A percentile compares a stretch with the other conserved stretches of the same genome.
phyloP scores from a whole-genome alignment of 352 stramenopile species.

The Plasmopara viticola region DNA sequence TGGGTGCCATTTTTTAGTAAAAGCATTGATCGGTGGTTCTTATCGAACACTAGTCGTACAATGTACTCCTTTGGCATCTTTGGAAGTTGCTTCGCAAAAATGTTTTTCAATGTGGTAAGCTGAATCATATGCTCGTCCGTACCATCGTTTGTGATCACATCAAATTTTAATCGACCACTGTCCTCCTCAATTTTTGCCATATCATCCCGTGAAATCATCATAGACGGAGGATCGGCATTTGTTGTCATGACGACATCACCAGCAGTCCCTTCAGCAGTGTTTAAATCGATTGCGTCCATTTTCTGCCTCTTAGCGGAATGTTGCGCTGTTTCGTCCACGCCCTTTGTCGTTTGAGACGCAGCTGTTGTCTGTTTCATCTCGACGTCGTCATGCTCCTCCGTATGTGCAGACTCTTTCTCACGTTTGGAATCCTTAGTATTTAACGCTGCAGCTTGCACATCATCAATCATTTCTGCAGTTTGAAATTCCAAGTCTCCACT shows the following conservation, averaged over 20 bases:
- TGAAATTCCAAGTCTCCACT: not conserved
- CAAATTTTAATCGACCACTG: conserved; percentile 69
- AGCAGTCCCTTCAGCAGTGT: conserved; percentile 8
- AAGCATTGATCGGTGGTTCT: conserved; percentile 90
- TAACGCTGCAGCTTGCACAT: not conserved
- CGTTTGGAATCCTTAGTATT: conserved; percentile 6
- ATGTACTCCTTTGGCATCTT: conserved; percentile 99
- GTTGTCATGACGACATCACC: conserved; percentile 1
- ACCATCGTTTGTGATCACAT: conserved; percentile 90
- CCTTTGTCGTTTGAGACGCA: conserved; percentile 9
- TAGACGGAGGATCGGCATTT: conserved; percentile 21
- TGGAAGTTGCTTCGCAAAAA: conserved; percentile 96
- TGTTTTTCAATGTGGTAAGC: conserved; percentile 96
- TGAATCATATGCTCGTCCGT: conserved; percentile 82
- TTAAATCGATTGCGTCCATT: conserved; percentile 10
- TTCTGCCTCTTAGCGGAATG: conserved; percentile 39
- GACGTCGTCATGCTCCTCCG: conserved; percentile 7
- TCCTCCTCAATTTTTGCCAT: conserved; percentile 87
- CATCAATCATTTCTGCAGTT: not conserved
- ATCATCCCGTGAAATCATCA: conserved; percentile 78
- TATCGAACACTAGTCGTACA: conserved; percentile 97
- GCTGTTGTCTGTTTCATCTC: conserved; percentile 8
- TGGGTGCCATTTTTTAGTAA: conserved; percentile 87
- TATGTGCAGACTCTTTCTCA: conserved; percentile 4
- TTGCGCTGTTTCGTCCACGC: conserved; percentile 1